phyloP scores from a whole-genome alignment of 257 asterid genomes.

The Nicotiana knightiana region DNA sequence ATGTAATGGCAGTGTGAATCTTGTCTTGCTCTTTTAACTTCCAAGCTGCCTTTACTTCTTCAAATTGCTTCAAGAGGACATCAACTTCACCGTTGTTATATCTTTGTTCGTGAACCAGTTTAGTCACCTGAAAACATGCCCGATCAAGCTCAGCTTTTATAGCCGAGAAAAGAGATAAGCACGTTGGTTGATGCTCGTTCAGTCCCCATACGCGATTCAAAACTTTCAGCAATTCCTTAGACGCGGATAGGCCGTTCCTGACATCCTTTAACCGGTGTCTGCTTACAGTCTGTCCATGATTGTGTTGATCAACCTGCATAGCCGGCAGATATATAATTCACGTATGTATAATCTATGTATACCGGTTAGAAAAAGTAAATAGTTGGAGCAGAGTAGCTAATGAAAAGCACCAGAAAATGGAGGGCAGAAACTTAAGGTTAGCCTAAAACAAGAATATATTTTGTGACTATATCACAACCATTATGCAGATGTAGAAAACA shows the following conservation, averaged over 20 bases:
- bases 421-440: background rate
- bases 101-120: conserved; percentile 55
- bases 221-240: conserved; percentile 64
- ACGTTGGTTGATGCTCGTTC: conserved; percentile 49
- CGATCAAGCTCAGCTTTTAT: conserved; percentile 70
- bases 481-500: background rate
- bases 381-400: background rate
- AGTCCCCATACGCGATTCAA: conserved; percentile 45
- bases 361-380: background rate
- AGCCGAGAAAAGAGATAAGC: conserved; percentile 62
- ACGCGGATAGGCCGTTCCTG: conserved; percentile 59
- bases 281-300: conserved; percentile 30
- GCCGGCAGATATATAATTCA: background rate
- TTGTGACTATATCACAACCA: background rate
- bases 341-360: too few species aligned
- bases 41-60: conserved; percentile 59
- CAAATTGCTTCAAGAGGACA: conserved; percentile 44
- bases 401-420: background rate
- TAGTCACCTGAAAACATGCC: conserved; percentile 39
- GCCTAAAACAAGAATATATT: background rate
- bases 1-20: conserved; percentile 45
- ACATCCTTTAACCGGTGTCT: conserved; percentile 60
- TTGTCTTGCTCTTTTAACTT: conserved; percentile 69
- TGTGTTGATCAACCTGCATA: conserved; percentile 57
- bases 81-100: conserved; percentile 41